Base-by-base conservation (phyloP, 2,329 filamentous ascomycete genomes). In the Cladophialophora immunda region DNA sequence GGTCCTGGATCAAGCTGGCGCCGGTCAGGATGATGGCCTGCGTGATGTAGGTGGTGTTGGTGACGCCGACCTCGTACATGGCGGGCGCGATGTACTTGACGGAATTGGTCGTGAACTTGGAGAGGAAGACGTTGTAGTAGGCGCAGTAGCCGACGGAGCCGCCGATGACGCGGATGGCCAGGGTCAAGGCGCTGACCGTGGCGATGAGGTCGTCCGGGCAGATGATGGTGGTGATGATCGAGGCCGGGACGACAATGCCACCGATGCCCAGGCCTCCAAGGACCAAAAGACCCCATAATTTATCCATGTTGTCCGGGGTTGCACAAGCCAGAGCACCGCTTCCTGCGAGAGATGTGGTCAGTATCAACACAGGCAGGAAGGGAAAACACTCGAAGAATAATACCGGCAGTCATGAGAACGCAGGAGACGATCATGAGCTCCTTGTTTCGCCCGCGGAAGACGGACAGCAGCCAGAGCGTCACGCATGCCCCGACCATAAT, bases 141-240 rank as follows among this genome's bases (percentile, higher is more conserved):
- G 85, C 80, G 15, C 84, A 83, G 74, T 88, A 90, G 45, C 87
- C 89, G 65, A 91, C 84, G 8, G 85, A 84, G 34, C 89, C 89
- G 55, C 89, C 89, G 36, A 91, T 83, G 62, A 90, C 87, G 38
- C 90, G 88, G 70, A 92, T 86, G 17, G 88, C 85, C 25, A 92
- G 84, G 0, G 89, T 91, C 29, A 92, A 80, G 6, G 89, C 88
- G 0, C 89, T 86, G 53, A 91, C 84, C 1, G 89, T 91, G 11
- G 88, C 89, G 69, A 92, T 91, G 3, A 91, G 81, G 60, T 91
- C 80, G 77, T 89, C 87, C 0, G 89, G 89, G 68, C 88, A 90
- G 70, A 91, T 87, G 72, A 91, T 90, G 9, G 87, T 89, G 3
- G 87, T 87, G 66, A 91, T 89, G 70, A 91, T 89, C 0, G 86